phyloP scores from a whole-genome alignment of 495 filamentous ascomycete genomes.

The Penicillium dipodomyicola region DNA sequence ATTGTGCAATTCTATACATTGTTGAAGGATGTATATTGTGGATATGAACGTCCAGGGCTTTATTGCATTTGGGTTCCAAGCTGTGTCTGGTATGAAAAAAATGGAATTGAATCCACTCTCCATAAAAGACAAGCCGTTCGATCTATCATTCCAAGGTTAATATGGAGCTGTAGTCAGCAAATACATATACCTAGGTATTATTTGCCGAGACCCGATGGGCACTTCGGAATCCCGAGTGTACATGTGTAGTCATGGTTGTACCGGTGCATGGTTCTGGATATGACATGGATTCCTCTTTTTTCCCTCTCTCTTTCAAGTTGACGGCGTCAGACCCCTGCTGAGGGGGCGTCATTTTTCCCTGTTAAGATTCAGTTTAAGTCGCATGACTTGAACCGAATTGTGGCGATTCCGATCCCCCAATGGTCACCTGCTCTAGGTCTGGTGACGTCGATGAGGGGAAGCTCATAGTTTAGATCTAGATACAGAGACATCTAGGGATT shows the following conservation, averaged over 20 bases:
- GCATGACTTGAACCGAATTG: slow-evolving; percentile 10
- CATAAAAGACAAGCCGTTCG: neutral
- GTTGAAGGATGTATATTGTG: neutral
- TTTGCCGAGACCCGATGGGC: slow-evolving; percentile 5
- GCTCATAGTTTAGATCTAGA: neutral
- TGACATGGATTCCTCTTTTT: neutral
- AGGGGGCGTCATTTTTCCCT: slow-evolving; percentile 4
- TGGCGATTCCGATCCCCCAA: slow-evolving; percentile 11
- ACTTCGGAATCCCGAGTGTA: slow-evolving; percentile 11
- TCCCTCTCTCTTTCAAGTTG: neutral
- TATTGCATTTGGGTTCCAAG: neutral
- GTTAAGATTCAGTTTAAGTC: neutral
- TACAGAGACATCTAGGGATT: too few species aligned
- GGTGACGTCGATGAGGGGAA: slow-evolving; percentile 25
- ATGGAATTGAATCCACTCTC: neutral
- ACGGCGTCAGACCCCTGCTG: slow-evolving; percentile 1
- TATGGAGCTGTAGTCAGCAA: neutral
- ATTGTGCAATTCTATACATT: neutral
- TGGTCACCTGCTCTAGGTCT: slow-evolving; percentile 13
- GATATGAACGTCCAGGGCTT: neutral
- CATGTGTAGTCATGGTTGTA: slow-evolving; percentile 1
- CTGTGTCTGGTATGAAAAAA: neutral
- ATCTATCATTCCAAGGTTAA: neutral
- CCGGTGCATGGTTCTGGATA: slow-evolving; percentile 2
- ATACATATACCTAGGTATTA: neutral